Conservation (phyloP, 495 filamentous ascomycete species). For the Penicillium desertorum region DNA sequence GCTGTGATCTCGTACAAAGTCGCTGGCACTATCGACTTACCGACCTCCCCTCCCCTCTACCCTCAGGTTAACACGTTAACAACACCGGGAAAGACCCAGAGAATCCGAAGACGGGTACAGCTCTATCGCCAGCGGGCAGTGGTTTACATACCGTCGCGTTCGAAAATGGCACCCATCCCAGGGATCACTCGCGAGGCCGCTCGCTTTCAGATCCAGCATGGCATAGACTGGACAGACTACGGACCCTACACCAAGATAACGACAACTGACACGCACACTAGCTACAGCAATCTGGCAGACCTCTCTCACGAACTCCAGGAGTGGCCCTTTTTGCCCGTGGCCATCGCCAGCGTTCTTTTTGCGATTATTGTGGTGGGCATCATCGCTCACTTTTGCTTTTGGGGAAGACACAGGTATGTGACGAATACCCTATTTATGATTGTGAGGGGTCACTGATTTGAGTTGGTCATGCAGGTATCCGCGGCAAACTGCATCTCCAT, state of each 20-base stretch:
- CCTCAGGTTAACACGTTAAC: not conserved
- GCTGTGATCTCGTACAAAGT: too few relatives aligned
- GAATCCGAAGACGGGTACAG: not conserved
- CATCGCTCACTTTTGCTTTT: not conserved
- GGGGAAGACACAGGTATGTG: not conserved
- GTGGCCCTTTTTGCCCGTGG: not conserved
- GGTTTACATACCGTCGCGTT: not conserved
- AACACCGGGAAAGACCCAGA: not conserved
- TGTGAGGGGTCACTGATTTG: not conserved
- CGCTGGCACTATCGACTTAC: not conserved
- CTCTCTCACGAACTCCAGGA: not conserved
- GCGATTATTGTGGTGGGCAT: not conserved
- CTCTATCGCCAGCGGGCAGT: not conserved
- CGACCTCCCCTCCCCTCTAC: too few relatives aligned
- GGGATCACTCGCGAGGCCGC: not conserved
- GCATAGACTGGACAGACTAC: not conserved
- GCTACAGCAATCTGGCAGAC: not conserved
- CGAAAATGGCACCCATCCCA: not conserved
- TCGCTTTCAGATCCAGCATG: not conserved
- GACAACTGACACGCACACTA: not conserved
- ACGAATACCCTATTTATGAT: not conserved
- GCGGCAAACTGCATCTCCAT: not conserved
- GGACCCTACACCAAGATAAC: too few relatives aligned
- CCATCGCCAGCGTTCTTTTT: not conserved
- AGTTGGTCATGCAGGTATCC: constrained; percentile 1